Evolutionary conservation across 352 stramenopile species (phyloP).

Genomic region (Globisporangium acanthophoron): DNA sequence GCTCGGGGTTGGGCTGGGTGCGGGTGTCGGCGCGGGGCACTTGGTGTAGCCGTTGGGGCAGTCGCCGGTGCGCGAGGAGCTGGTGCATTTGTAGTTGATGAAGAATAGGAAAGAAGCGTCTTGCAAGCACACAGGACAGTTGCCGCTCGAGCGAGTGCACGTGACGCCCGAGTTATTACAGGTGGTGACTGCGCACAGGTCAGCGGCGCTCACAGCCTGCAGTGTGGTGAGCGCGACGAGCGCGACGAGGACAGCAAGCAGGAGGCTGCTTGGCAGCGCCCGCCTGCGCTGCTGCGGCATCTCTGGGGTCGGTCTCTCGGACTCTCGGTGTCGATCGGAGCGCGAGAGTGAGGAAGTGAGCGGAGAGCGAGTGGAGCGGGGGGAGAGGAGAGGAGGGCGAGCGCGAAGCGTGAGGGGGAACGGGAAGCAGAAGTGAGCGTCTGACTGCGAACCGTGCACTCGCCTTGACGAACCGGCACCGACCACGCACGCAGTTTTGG

Average conservation of each 20-base stretch:
- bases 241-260: neutral
- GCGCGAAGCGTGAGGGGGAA: too few relatives aligned
- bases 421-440: too few relatives aligned
- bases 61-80: neutral
- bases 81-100: conserved; percentile 10
- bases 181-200: conserved; percentile 2
- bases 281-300: neutral
- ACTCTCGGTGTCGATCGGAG: neutral
- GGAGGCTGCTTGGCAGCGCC: neutral
- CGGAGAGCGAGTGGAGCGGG: neutral
- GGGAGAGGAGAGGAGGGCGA: neutral
- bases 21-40: neutral
- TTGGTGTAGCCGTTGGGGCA: conserved; percentile 3
- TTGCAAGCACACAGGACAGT: conserved; percentile 10
- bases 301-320: neutral
- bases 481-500: too few relatives aligned
- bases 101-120: neutral
- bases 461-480: too few relatives aligned
- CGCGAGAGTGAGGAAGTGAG: neutral
- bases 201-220: neutral
- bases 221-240: neutral
- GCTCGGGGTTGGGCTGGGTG: neutral
- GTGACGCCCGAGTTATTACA: conserved; percentile 3
- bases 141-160: conserved; percentile 10
- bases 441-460: too few relatives aligned